Base-by-base conservation (phyloP, 2,329 filamentous ascomycete species). In the Aspergillus sp. region DNA sequence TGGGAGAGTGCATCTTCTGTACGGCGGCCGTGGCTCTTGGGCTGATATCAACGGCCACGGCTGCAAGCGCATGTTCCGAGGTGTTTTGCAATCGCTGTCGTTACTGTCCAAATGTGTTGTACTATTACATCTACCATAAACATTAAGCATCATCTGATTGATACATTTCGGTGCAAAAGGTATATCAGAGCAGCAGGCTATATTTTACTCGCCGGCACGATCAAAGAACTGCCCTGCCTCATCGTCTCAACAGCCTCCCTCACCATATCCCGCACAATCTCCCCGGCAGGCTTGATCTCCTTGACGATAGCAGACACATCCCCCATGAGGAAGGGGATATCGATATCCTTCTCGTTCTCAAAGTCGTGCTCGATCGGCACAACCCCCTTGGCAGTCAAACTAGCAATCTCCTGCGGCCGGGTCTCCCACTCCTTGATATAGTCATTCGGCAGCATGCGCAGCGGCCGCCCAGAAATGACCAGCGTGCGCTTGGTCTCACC, bases 181-280 rank as follows among this genome's bases (percentile, higher is more conserved):
- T 29, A 30, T 30, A 17, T 30, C n/a, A n/a, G n/a, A n/a, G n/a
- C n/a, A n/a, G n/a, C n/a, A n/a, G n/a, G n/a, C n/a, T 53, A 72
- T 35, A 72, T 48, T 40, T 66, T 69, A 40, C 67, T 71, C 8
- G 47, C 39, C 19, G 42, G 44, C 8, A 52, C 47, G 15, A 88
- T 55, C 59, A 82, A 88, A 2, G 61, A 60, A 24, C 69, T 64
- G 3, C 78, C 81, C 16, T 69, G 53, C 56, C 68, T 75, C 47
- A 93, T 53, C 68, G 80, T 75, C 1, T 73, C 69, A 6, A 78
- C 76, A 1, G 84, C 85, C 56, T 88, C 79, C 13, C 64, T 62
- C 7, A 94, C 83, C 86, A 96, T 95, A 45, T 93, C 86, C 39
- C 78, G 73, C n/a, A 96, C 78, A 64, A 96, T 94, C 43, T 80